Evolutionary conservation across 441 rosid genomes (phyloP).

Genomic region (Croton setiger): DNA sequence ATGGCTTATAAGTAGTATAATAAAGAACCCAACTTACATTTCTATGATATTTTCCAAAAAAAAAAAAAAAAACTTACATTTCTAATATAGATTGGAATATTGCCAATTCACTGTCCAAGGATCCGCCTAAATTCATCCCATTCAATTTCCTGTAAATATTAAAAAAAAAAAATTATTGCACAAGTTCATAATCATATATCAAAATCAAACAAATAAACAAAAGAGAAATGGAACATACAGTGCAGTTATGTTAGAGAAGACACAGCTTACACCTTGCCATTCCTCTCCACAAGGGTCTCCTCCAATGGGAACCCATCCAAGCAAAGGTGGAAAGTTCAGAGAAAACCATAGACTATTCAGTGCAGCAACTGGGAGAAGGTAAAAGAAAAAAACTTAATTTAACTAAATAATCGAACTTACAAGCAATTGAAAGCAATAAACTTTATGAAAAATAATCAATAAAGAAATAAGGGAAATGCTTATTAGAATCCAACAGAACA

Average conservation of each 20-base stretch:
- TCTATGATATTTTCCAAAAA: too few species aligned
- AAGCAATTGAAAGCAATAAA: background rate
- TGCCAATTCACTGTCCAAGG: conserved; percentile 44
- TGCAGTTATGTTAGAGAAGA: conserved; percentile 63
- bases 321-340: conserved; percentile 60
- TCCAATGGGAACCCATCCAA: conserved; percentile 72
- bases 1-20: too few species aligned
- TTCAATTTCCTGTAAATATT: conserved; percentile 55
- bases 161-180: conserved; percentile 4
- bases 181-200: background rate
- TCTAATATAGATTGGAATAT: conserved; percentile 55
- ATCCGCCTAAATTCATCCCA: conserved; percentile 63
- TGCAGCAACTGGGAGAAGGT: conserved; percentile 51
- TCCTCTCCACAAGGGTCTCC: conserved; percentile 92
- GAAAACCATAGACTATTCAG: conserved; percentile 58
- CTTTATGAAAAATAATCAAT: background rate
- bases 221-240: conserved; percentile 39
- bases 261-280: conserved; percentile 92
- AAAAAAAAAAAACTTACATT: conserved; percentile 47
- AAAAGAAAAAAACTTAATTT: background rate
- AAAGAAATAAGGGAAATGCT: background rate
- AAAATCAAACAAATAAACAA: conserved; percentile 10
- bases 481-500: too few species aligned
- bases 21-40: too few species aligned
- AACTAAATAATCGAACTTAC: too few species aligned